phyloP scores from a whole-genome alignment of 140 eudicot genomes.

The Stevia rebaudiana region DNA sequence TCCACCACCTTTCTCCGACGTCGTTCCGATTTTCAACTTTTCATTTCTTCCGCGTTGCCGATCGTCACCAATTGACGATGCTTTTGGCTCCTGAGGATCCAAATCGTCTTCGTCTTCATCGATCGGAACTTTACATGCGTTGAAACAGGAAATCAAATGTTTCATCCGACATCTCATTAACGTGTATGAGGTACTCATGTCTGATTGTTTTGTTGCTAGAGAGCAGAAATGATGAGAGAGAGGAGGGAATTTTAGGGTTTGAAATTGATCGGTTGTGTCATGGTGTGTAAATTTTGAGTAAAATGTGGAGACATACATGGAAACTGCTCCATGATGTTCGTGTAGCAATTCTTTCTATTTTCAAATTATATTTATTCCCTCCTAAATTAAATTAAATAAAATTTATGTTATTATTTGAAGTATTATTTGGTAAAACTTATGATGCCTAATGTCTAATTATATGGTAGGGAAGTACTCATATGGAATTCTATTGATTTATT shows the following conservation, averaged over 20 bases:
- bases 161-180: conserved; percentile 41
- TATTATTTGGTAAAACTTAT: not conserved
- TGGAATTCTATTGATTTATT: no score
- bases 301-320: conserved; percentile 41
- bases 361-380: conserved; percentile 17
- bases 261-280: not conserved
- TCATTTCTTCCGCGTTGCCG: conserved; percentile 2
- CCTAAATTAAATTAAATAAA: not conserved
- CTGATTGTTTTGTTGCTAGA: conserved; percentile 5
- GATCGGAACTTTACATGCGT: conserved; percentile 43
- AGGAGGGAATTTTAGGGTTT: conserved; percentile 32
- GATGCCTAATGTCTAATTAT: no score
- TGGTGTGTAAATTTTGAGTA: conserved; percentile 23
- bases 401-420: not conserved
- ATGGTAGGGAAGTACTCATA: no score
- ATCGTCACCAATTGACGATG: not conserved
- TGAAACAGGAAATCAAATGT: conserved; percentile 53
- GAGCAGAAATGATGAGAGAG: conserved; percentile 19
- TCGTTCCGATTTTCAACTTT: conserved; percentile 3
- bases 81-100: conserved; percentile 1
- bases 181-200: conserved; percentile 43
- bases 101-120: conserved; percentile 14
- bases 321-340: conserved; percentile 30
- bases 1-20: conserved; percentile 12
- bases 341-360: not conserved